These are phyloP conservation scores for Cutaneotrichosporon sp. DNA, from an alignment of 1,284 basidiomycete genomes.

Conservation along the genomic window DNA sequence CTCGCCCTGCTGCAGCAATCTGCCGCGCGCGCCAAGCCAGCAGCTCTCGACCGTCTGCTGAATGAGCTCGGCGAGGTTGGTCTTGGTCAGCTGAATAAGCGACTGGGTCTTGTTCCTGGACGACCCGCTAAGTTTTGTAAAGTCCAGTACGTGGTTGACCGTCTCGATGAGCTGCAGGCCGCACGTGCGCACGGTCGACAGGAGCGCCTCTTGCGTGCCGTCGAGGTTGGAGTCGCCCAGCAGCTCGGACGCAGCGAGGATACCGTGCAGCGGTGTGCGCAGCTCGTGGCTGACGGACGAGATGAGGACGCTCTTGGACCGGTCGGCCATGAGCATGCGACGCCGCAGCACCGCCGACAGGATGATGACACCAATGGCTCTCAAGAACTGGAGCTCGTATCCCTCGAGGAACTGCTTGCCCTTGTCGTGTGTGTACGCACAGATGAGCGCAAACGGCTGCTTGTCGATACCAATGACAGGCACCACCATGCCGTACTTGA, in stretches of 20 bases:
- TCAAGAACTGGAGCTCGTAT: slow-evolving; percentile 84
- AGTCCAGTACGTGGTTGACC: slow-evolving; percentile 94
- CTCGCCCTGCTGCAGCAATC: slow-evolving; percentile 53
- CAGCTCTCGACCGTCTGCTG: slow-evolving; percentile 93
- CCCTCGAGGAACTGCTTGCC: slow-evolving; percentile 79
- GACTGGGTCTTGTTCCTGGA: slow-evolving; percentile 52
- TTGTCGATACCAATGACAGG: slow-evolving; percentile 93
- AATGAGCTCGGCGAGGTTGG: slow-evolving; percentile 82
- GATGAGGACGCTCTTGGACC: slow-evolving; percentile 50
- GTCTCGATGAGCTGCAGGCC: slow-evolving; percentile 53
- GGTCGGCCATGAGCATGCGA: slow-evolving; percentile 89
- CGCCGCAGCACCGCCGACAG: slow-evolving; percentile 87
- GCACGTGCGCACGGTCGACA: slow-evolving; percentile 54
- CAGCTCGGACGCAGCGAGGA: slow-evolving; percentile 83
- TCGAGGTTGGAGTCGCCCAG: slow-evolving; percentile 75
- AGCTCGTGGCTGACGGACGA: slow-evolving; percentile 87
- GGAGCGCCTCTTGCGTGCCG: slow-evolving; percentile 75
- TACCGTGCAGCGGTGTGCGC: slow-evolving; percentile 82
- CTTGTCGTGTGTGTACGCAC: slow-evolving; percentile 77
- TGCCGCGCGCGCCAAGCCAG: slow-evolving; percentile 86
- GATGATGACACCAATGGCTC: slow-evolving; percentile 86
- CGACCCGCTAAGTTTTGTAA: slow-evolving; percentile 90
- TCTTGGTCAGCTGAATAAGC: slow-evolving; percentile 62
- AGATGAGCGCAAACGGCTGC: slow-evolving; percentile 84
- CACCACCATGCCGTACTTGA: slow-evolving; percentile 80